A percentile compares a stretch with the other conserved stretches of the same genome.
phyloP scores from a whole-genome alignment of 495 filamentous ascomycete species.

The Xylaria longipes region DNA sequence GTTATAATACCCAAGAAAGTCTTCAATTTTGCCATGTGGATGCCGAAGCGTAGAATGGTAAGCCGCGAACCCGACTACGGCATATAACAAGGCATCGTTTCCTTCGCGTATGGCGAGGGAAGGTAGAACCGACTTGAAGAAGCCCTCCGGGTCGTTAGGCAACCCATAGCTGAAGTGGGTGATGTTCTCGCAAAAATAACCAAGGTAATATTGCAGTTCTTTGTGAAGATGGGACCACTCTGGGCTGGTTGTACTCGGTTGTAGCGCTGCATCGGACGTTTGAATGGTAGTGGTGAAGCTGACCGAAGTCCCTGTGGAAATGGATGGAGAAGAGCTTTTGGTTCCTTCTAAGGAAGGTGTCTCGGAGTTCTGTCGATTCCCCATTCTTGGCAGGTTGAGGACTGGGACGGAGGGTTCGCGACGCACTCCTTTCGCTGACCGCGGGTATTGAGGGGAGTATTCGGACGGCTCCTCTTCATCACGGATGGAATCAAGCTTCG shows the following conservation, averaged over 20 bases:
- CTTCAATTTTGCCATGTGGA: conserved; percentile 72
- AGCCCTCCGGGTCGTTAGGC: conserved; percentile 68
- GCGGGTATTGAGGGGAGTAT: conserved; percentile 42
- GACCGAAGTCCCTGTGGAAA: conserved; percentile 47
- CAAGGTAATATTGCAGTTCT: conserved; percentile 79
- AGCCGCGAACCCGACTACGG: conserved; percentile 87
- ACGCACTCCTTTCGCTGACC: conserved; percentile 47
- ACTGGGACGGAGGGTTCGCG: conserved; percentile 53
- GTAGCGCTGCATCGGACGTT: conserved; percentile 37
- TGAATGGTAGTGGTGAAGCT: conserved; percentile 41
- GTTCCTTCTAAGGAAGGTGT: conserved; percentile 57
- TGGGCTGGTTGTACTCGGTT: conserved; percentile 30
- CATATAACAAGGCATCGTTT: conserved; percentile 80
- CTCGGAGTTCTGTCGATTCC: conserved; percentile 54
- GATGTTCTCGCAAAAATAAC: conserved; percentile 76
- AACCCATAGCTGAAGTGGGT: conserved; percentile 82
- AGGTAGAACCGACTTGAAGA: conserved; percentile 73
- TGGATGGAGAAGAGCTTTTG: conserved; percentile 57
- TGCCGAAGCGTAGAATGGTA: conserved; percentile 80
- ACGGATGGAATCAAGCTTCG: conserved; percentile 64
- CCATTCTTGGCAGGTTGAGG: conserved; percentile 41
- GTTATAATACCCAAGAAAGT: conserved; percentile 91
- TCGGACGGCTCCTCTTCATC: conserved; percentile 65
- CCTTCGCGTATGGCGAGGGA: conserved; percentile 72
- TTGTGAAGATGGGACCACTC: conserved; percentile 62